Conservation (phyloP, 306 rosid genomes). For the Abrus precatorius region DNA sequence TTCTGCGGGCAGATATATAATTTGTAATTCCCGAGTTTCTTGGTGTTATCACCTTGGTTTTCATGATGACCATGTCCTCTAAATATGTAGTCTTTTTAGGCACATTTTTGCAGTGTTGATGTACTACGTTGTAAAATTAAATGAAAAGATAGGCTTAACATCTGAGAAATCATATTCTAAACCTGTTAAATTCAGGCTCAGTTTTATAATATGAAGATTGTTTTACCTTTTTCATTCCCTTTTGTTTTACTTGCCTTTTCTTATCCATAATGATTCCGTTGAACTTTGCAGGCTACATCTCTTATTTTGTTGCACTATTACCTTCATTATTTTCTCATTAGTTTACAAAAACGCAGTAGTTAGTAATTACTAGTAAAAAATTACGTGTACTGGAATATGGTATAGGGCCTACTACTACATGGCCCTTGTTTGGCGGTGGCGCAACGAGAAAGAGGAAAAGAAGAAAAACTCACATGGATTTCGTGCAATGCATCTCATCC, state of each 20-base stretch:
- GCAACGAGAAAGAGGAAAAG: neutral
- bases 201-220: neutral
- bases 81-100: neutral
- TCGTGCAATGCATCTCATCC: neutral
- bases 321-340: neutral
- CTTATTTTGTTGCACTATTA: neutral
- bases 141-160: neutral
- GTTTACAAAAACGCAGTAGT: neutral
- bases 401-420: neutral
- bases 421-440: neutral
- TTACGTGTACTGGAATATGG: neutral
- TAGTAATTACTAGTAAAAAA: no score
- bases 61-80: neutral
- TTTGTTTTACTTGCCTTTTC: neutral
- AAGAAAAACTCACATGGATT: neutral
- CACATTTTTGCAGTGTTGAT: slow-evolving; percentile 31
- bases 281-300: neutral
- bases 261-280: neutral
- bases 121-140: slow-evolving; percentile 1
- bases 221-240: neutral
- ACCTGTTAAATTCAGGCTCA: neutral
- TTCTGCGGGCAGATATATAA: slow-evolving; percentile 35
- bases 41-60: slow-evolving; percentile 27
- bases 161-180: neutral
- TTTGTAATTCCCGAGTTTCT: slow-evolving; percentile 36